These are phyloP conservation scores for Fraxinus sp. DNA, from an alignment of 305 asterid genomes.

Conservation along the genomic window DNA sequence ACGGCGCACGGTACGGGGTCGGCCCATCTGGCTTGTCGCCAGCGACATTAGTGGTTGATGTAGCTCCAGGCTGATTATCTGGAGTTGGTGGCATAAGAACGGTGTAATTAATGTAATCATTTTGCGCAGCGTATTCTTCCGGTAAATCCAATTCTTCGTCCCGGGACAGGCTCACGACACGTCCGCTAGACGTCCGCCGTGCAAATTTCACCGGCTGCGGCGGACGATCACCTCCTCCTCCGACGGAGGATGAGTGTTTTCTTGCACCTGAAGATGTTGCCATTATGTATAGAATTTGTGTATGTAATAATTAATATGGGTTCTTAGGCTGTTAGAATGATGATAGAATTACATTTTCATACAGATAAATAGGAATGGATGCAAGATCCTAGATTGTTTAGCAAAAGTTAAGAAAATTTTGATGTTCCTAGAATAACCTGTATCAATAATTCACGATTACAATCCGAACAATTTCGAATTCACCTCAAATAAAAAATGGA, in stretches of 20 bases:
- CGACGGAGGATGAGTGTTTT: slow-evolving; percentile 27
- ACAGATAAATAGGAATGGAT: background rate
- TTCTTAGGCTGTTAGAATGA: background rate
- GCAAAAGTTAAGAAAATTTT: background rate
- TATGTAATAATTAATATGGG: background rate
- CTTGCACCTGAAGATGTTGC: slow-evolving; percentile 39
- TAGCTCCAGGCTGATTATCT: slow-evolving; percentile 73
- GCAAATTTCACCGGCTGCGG: slow-evolving; percentile 63
- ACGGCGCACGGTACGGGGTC: slow-evolving; percentile 32
- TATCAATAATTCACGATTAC: too few relatives aligned
- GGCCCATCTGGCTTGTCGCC: slow-evolving; percentile 86
- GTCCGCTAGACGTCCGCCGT: slow-evolving; percentile 72
- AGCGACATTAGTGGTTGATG: slow-evolving; percentile 19
- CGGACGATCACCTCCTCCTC: slow-evolving; percentile 31
- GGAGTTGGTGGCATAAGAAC: slow-evolving; percentile 98
- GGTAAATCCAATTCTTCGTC: slow-evolving; percentile 63
- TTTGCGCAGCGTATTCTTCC: slow-evolving; percentile 43
- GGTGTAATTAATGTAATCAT: slow-evolving; percentile 66
- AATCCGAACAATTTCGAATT: too few relatives aligned
- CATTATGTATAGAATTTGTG: slow-evolving; percentile 20
- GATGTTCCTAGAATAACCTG: background rate
- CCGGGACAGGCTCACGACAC: slow-evolving; percentile 62
- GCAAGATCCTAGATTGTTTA: background rate
- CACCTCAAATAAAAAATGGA: background rate
- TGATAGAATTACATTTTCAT: background rate